Conservation (phyloP, 441 rosid species). For the Mallotus japonicus region DNA sequence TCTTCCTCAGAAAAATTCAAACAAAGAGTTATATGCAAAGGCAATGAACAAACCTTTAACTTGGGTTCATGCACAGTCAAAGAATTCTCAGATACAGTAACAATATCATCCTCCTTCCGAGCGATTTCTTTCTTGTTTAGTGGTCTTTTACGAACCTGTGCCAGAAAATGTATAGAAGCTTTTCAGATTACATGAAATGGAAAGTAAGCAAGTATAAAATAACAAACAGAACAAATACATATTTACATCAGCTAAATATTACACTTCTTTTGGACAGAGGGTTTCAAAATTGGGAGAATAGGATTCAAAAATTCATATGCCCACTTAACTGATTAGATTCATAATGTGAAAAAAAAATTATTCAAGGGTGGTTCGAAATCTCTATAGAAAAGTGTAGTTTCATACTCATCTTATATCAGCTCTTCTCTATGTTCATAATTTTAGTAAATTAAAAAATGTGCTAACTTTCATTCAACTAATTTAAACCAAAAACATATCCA, state of each 20-base stretch:
- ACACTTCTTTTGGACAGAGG: not conserved
- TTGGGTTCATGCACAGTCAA: slow-evolving; percentile 91
- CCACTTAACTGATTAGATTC: not conserved
- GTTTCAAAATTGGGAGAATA: not conserved
- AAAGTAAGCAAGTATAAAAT: not conserved
- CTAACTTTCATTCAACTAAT: not conserved
- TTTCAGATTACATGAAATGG: not conserved
- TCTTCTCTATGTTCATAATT: not conserved
- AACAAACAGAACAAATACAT: not conserved
- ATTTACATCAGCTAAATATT: not conserved
- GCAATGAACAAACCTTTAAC: slow-evolving; percentile 68
- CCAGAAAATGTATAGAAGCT: slow-evolving; percentile 14
- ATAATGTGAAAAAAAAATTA: not conserved
- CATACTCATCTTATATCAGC: not conserved
- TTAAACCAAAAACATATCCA: not conserved
- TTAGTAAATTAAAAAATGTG: not conserved
- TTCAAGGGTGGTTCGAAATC: not conserved
- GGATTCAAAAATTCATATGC: not conserved
- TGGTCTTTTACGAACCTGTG: slow-evolving; percentile 94
- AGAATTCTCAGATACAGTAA: slow-evolving; percentile 66
- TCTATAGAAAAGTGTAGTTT: not conserved
- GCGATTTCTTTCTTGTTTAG: slow-evolving; percentile 87
- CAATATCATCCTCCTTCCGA: slow-evolving; percentile 91
- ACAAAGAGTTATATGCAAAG: not conserved
- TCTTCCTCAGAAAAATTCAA: slow-evolving; percentile 5